phyloP scores from a whole-genome alignment of 257 asterid genomes.

The Primulina eburnea region DNA sequence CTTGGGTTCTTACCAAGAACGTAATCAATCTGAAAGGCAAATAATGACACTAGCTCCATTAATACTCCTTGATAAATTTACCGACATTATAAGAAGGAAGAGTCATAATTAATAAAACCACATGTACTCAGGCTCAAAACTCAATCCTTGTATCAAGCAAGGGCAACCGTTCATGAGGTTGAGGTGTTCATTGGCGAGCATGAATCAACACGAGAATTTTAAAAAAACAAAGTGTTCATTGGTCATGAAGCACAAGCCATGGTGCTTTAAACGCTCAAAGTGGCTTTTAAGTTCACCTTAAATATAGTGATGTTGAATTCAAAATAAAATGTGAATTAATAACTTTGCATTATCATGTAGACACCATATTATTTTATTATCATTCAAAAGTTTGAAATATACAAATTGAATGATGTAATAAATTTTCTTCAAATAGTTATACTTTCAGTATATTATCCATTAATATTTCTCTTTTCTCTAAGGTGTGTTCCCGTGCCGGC shows the following conservation, averaged over 20 bases:
- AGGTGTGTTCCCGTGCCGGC: background rate
- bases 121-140: background rate
- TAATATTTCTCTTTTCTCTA: background rate
- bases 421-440: slow-evolving; percentile 1
- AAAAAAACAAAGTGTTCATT: too few species aligned
- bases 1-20: slow-evolving; percentile 90
- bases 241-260: too few species aligned
- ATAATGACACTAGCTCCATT: background rate
- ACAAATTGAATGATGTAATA: background rate
- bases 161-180: background rate
- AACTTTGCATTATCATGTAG: background rate
- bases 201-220: too few species aligned
- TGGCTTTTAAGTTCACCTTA: background rate
- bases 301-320: background rate
- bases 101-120: too few species aligned
- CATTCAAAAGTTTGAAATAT: background rate
- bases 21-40: slow-evolving; percentile 62
- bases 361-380: background rate
- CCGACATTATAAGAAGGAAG: background rate
- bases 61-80: background rate
- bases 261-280: background rate
- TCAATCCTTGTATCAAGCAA: background rate
- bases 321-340: background rate
- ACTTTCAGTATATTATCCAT: background rate
- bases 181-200: background rate